Evolutionary conservation across 768 basidiomycete genomes (phyloP).

Genomic region (Suillus occidentalis): DNA sequence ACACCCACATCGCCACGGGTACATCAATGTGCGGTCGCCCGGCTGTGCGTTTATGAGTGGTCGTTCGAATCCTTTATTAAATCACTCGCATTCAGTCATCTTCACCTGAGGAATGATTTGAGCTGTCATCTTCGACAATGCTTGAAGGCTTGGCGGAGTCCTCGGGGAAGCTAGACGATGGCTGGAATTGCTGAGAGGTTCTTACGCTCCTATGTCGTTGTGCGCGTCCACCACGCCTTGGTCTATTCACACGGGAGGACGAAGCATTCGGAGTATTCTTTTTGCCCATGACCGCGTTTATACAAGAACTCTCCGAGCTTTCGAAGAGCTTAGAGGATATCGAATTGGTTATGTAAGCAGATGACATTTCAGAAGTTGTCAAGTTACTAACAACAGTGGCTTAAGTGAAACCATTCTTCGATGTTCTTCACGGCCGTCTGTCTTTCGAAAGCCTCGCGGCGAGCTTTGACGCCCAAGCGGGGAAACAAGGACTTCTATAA

Average conservation of each 20-base stretch:
- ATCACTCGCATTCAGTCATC: conserved; percentile 31
- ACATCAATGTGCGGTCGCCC: conserved; percentile 47
- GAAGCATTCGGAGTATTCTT: conserved; percentile 2
- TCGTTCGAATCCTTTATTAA: conserved; percentile 11
- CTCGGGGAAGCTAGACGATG: background rate
- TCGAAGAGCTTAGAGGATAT: background rate
- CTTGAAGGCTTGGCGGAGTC: conserved; percentile 55
- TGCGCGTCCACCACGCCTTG: conserved; percentile 6
- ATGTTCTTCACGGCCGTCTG: conserved; percentile 74
- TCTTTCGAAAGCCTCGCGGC: conserved; percentile 81
- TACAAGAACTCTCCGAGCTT: background rate
- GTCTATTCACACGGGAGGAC: background rate
- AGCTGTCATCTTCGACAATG: conserved; percentile 47
- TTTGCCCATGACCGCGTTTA: conserved; percentile 6
- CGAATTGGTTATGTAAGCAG: background rate
- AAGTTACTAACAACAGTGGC: background rate
- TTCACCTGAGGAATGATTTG: conserved; percentile 31
- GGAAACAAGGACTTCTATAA: conserved; percentile 98
- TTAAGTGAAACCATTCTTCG: background rate
- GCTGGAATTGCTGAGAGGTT: background rate
- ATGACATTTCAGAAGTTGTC: background rate
- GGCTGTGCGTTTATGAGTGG: background rate
- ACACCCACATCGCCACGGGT: conserved; percentile 95
- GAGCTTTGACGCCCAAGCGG: conserved; percentile 79
- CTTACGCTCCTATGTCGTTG: background rate